Evolutionary conservation across 306 rosid genomes (phyloP), one percentile per base, ranked within the genome.

Genomic region (Gastrolobium villosum): DNA sequence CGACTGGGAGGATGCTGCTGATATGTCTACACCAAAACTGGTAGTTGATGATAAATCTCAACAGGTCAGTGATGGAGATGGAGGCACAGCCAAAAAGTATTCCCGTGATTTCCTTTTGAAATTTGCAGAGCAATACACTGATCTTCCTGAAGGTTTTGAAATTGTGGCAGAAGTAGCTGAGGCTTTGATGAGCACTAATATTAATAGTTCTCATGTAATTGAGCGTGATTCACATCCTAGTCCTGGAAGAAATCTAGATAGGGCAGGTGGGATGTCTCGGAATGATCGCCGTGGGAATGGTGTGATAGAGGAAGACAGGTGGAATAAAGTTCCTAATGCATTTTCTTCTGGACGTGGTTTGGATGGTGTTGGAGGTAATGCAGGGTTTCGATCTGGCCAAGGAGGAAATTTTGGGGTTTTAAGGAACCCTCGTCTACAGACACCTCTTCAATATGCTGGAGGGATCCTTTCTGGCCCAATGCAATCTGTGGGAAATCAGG

Each of bases 1-100:
- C 60, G 94, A 93, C 76, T 96, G 99, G 99, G 99, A 96, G 91
- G 98, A 93, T 80, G 98, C 93, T 15, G 96, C 96, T 60, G 97
- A 96, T 77, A 77, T 91, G 71, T 89, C 97, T 35, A 80, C 91
- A 10, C 90, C 97, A 11, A 88, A 93, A 75, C 69, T 93, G 75
- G 92, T 90, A 75, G 81, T 82, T 76, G 52, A 76, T 26, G 87
- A 81, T 70, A 70, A 72, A 80, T 81, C 82, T 52, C 85, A 71
- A 15, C 82, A 48, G 75, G 78, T 39, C 41, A 61, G 10, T 67
- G 92, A 89, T 82, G 90, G 86, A 76, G 63, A 11, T 75, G 93
- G 82, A 70, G 80, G 65, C 62, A 59, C 82, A 60, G 65, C 68
- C 1, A 93, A 88, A 73, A 96, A 87, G 81, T 96, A 93, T 72